Conservation (phyloP, 202 grass and related monocot species). For the Sporobolus alterniflorus region DNA sequence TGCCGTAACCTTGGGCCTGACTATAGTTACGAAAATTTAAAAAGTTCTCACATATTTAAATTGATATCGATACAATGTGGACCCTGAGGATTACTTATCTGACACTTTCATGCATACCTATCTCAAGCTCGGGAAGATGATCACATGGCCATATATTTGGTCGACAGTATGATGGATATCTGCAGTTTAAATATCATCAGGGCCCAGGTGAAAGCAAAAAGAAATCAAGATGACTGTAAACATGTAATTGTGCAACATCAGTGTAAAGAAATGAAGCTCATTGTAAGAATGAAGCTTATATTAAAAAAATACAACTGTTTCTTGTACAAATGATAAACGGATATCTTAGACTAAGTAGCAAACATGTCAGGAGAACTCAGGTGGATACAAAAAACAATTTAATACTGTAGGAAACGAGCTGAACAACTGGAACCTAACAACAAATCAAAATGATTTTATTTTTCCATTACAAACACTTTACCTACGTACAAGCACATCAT, state of each 20-base stretch:
- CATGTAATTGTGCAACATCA: not conserved
- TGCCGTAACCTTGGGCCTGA: not conserved
- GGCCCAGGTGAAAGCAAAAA: not conserved
- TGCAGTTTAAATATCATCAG: constrained; percentile 33
- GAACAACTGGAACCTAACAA: not conserved
- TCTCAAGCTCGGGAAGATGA: constrained; percentile 78
- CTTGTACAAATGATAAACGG: not conserved
- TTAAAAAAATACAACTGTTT: not conserved
- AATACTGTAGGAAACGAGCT: not conserved
- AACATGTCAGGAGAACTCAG: not conserved
- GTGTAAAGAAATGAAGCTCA: not conserved
- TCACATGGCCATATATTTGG: constrained; percentile 85
- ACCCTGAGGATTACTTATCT: not conserved
- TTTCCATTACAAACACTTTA: constrained; percentile 22
- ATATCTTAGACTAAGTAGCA: not conserved
- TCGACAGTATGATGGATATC: constrained; percentile 91
- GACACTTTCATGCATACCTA: constrained; percentile 47
- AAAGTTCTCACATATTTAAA: not conserved
- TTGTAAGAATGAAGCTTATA: not conserved
- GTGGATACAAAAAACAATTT: not conserved
- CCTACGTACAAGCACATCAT: constrained; percentile 61
- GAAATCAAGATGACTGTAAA: not conserved
- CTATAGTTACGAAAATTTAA: not conserved
- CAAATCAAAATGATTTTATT: not conserved
- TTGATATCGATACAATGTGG: not conserved